Evolutionary conservation across 371 early-diverging fungal genomes (phyloP).

Genomic region (Basidiobolus meristosporus): DNA sequence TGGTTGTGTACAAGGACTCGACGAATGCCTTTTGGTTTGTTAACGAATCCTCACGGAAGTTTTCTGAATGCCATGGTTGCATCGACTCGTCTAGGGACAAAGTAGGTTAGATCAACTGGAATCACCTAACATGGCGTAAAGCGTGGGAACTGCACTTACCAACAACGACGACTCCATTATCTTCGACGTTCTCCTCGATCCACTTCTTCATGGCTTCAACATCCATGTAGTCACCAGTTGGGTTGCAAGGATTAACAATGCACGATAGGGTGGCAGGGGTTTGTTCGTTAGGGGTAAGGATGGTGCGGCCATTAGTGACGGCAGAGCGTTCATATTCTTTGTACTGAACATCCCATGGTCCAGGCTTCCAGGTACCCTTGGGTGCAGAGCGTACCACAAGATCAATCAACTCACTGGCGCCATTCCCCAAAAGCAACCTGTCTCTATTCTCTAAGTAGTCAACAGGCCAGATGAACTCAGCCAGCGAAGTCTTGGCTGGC

Average conservation of each 20-base stretch:
- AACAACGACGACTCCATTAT: conserved; percentile 50
- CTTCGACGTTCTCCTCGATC: conserved; percentile 37
- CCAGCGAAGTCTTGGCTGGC: conserved; percentile 61
- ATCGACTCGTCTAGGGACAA: conserved; percentile 53
- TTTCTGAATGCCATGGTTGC: conserved; percentile 66
- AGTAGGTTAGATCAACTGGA: neutral
- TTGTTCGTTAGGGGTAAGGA: conserved; percentile 26
- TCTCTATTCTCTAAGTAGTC: conserved; percentile 7
- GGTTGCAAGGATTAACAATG: conserved; percentile 76
- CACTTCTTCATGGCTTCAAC: conserved; percentile 41
- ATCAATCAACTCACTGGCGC: conserved; percentile 74
- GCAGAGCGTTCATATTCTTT: conserved; percentile 75
- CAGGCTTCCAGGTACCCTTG: conserved; percentile 51
- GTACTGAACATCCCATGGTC: conserved; percentile 66
- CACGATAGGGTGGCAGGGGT: conserved; percentile 34
- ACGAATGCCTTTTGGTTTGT: conserved; percentile 36
- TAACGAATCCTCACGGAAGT: conserved; percentile 58
- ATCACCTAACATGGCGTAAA: neutral
- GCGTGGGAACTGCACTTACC: too few relatives aligned
- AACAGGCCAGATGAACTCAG: conserved; percentile 56
- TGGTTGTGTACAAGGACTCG: conserved; percentile 23
- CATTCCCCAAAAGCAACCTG: conserved; percentile 61
- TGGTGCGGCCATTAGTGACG: conserved; percentile 36
- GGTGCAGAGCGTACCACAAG: conserved; percentile 56
- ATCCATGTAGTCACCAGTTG: conserved; percentile 64